Percentiles rank a stretch among this genome's conserved stretches.
Conservation (phyloP, 306 rosid species). For the Hippophae tibetana region DNA sequence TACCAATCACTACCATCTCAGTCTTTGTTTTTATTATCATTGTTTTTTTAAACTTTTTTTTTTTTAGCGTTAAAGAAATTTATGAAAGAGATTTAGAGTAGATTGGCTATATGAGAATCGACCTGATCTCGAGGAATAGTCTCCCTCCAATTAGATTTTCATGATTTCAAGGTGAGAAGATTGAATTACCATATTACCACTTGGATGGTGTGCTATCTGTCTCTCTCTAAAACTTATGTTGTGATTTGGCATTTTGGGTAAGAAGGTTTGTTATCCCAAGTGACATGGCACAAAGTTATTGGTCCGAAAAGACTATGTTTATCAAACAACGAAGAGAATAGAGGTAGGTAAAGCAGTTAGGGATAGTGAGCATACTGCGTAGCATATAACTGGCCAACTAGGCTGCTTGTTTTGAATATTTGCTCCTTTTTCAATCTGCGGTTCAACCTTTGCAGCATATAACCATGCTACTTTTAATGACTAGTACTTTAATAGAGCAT, state of each 20-base stretch:
- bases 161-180: not conserved
- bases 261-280: not conserved
- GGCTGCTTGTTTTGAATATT: slow-evolving; percentile 38
- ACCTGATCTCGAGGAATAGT: slow-evolving; percentile 52
- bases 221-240: too few relatives aligned
- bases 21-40: slow-evolving; percentile 24
- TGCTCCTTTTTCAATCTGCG: not conserved
- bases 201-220: not conserved
- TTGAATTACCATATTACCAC: not conserved
- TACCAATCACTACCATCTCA: slow-evolving; percentile 4
- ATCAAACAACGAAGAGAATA: not conserved
- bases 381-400: not conserved
- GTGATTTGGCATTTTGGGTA: too few relatives aligned
- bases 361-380: too few relatives aligned
- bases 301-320: slow-evolving; percentile 3
- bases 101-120: slow-evolving; percentile 27
- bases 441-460: too few relatives aligned
- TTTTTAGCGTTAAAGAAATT: slow-evolving; percentile 15
- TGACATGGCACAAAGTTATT: slow-evolving; percentile 20
- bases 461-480: too few relatives aligned
- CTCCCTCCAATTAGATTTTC: slow-evolving; percentile 19
- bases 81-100: not conserved
- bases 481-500: too few relatives aligned
- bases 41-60: slow-evolving; percentile 13
- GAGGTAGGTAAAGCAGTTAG: not conserved